Conservation (phyloP, 2,329 filamentous ascomycete genomes). For the Xylaria digitata region DNA sequence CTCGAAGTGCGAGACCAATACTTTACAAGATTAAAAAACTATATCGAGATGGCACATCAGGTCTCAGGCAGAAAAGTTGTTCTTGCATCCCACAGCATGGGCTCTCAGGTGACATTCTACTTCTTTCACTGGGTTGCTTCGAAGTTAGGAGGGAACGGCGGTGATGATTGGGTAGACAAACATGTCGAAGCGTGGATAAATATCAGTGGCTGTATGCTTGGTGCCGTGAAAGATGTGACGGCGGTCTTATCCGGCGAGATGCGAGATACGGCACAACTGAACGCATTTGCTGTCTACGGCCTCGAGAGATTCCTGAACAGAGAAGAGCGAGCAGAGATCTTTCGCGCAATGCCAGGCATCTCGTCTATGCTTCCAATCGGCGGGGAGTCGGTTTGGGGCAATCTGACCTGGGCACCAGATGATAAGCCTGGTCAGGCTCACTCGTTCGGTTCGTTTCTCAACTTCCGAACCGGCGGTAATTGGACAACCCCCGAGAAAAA, state of each 20-base stretch:
- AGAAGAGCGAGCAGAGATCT: slow-evolving; percentile 90
- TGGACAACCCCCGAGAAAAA: slow-evolving; percentile 75
- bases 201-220: slow-evolving; percentile 97
- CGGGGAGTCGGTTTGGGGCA: slow-evolving; percentile 95
- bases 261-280: slow-evolving; percentile 97
- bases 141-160: slow-evolving; percentile 81
- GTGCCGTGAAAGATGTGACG: slow-evolving; percentile 88
- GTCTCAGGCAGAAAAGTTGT: slow-evolving; percentile 83
- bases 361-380: slow-evolving; percentile 97
- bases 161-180: slow-evolving; percentile 87
- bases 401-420: slow-evolving; percentile 86
- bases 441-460: slow-evolving; percentile 84
- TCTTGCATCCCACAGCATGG: slow-evolving; percentile 95
- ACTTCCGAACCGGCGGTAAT: slow-evolving; percentile 78
- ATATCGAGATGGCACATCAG: slow-evolving; percentile 86
- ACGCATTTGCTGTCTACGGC: slow-evolving; percentile 95
- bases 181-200: slow-evolving; percentile 98
- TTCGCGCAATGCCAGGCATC: slow-evolving; percentile 96
- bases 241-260: slow-evolving; percentile 96
- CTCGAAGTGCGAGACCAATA: slow-evolving; percentile 92
- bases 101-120: slow-evolving; percentile 91
- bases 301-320: slow-evolving; percentile 94
- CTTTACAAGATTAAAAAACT: slow-evolving; percentile 87
- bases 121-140: slow-evolving; percentile 86
- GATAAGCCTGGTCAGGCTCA: slow-evolving; percentile 78